phyloP scores from a whole-genome alignment of 768 basidiomycete genomes.

The Russula emetica region DNA sequence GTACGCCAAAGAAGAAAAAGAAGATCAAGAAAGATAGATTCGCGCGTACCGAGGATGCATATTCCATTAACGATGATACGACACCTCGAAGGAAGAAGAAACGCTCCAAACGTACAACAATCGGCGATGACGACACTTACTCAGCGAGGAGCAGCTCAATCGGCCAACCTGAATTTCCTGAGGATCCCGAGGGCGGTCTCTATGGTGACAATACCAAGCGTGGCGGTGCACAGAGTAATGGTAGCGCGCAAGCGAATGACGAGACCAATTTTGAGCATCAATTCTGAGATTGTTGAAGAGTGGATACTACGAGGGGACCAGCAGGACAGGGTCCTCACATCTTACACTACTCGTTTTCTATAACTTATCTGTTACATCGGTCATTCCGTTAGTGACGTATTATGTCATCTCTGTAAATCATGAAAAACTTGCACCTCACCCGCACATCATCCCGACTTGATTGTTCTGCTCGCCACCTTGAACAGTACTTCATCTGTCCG shows the following conservation, averaged over 20 bases:
- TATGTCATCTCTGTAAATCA: too few relatives aligned
- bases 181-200: conserved; percentile 66
- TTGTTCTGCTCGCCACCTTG: too few relatives aligned
- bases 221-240: conserved; percentile 72
- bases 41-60: conserved; percentile 84
- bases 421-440: too few relatives aligned
- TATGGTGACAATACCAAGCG: conserved; percentile 65
- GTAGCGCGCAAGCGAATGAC: conserved; percentile 98
- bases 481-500: too few relatives aligned
- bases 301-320: neutral
- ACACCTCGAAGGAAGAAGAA: conserved; percentile 56
- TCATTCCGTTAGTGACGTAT: too few relatives aligned
- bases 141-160: conserved; percentile 37
- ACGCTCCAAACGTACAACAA: conserved; percentile 49
- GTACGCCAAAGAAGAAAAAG: conserved; percentile 56
- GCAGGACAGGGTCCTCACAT: neutral
- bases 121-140: conserved; percentile 37
- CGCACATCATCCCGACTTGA: too few relatives aligned
- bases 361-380: neutral
- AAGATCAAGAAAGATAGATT: conserved; percentile 84
- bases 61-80: conserved; percentile 44
- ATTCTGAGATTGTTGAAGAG: conserved; percentile 10
- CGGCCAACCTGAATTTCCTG: conserved; percentile 49
- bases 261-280: conserved; percentile 85
- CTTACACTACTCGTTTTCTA: neutral